phyloP scores from a whole-genome alignment of 768 basidiomycete genomes.

The Tricholoma sp. region DNA sequence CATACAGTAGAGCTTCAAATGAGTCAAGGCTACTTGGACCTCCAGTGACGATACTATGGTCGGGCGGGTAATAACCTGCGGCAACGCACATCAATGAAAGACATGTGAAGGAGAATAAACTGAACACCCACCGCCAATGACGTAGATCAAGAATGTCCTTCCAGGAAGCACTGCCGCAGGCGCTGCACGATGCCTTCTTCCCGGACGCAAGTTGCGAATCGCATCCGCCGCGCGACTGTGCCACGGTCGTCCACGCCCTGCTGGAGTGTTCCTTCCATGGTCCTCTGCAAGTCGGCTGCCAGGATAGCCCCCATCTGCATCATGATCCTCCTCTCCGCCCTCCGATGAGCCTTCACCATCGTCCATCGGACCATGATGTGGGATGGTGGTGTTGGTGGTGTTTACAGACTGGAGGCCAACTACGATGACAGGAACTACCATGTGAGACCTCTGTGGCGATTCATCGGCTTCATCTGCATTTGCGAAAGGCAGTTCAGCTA shows the following conservation, averaged over 20 bases:
- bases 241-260: constrained; percentile 33
- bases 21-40: constrained; percentile 66
- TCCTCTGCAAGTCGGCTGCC: not conserved
- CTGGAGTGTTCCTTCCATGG: not conserved
- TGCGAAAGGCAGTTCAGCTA: constrained; percentile 15
- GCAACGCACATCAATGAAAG: constrained; percentile 4
- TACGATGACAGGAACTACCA: constrained; percentile 78
- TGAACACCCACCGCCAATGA: constrained; percentile 62
- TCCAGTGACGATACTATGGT: constrained; percentile 85
- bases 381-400: constrained; percentile 25
- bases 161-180: constrained; percentile 21
- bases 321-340: constrained; percentile 5
- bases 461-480: constrained; percentile 1
- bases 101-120: not conserved
- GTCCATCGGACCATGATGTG: constrained; percentile 14
- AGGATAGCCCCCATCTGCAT: constrained; percentile 5
- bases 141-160: constrained; percentile 85
- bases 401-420: constrained; percentile 78
- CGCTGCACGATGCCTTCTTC: constrained; percentile 19
- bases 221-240: constrained; percentile 61
- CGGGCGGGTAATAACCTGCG: constrained; percentile 86
- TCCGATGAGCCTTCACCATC: not conserved
- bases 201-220: constrained; percentile 48
- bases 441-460: constrained; percentile 16
- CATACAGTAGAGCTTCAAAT: constrained; percentile 74